These are phyloP conservation scores for Paspalum notatum DNA, from an alignment of 176 grass and related monocot species.

Conservation along the genomic window DNA sequence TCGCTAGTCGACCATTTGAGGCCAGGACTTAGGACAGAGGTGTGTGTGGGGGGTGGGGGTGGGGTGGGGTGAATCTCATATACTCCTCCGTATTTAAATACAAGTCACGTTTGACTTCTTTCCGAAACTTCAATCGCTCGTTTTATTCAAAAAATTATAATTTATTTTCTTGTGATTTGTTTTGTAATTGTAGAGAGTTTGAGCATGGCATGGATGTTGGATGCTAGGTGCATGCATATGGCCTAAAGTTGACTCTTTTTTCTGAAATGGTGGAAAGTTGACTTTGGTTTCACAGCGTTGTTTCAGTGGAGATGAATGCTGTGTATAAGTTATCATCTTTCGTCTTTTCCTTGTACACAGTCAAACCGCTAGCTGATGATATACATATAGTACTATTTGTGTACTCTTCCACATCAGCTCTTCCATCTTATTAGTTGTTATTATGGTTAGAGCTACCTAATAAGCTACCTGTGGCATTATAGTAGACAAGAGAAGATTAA, in stretches of 20 bases:
- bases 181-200: too few relatives aligned
- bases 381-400: neutral
- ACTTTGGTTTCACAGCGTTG: neutral
- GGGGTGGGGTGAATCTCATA: too few relatives aligned
- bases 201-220: too few relatives aligned
- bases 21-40: too few relatives aligned
- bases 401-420: neutral
- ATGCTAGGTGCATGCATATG: too few relatives aligned
- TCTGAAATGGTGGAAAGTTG: neutral
- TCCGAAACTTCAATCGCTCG: too few relatives aligned
- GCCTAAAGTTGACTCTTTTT: too few relatives aligned
- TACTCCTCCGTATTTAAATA: too few relatives aligned
- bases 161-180: too few relatives aligned
- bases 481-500: neutral
- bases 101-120: too few relatives aligned
- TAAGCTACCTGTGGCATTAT: neutral
- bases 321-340: neutral
- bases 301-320: neutral
- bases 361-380: neutral
- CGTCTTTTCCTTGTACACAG: neutral
- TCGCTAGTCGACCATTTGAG: neutral
- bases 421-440: neutral
- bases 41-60: too few relatives aligned
- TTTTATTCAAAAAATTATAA: too few relatives aligned
- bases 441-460: neutral